Percentiles rank a stretch among this genome's conserved stretches.
Conservation (phyloP, 2,329 filamentous ascomycete genomes). For the Pestalotiopsis sp. region DNA sequence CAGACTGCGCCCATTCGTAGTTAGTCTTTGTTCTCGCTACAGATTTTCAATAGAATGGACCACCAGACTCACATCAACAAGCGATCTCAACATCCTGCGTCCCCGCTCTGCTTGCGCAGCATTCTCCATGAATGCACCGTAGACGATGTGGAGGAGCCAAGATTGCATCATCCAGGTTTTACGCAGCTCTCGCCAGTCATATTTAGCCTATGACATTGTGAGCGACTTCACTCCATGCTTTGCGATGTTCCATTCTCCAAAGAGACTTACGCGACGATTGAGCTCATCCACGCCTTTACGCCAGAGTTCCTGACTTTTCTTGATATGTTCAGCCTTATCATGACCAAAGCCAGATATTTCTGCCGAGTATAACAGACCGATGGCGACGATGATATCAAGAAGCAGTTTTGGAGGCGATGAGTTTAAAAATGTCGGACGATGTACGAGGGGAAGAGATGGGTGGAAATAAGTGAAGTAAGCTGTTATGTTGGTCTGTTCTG, state of each 20-base stretch:
- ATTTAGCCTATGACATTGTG: background rate
- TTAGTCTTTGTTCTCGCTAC: background rate
- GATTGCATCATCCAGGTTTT: conserved; percentile 6
- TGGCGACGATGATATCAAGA: background rate
- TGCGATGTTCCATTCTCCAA: too few species aligned
- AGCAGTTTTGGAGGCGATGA: background rate
- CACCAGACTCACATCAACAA: background rate
- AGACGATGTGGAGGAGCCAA: background rate
- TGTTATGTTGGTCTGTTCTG: background rate
- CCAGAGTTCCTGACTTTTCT: background rate
- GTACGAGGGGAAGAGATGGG: background rate
- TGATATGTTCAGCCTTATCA: background rate
- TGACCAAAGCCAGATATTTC: background rate
- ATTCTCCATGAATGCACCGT: background rate
- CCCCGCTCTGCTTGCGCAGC: background rate
- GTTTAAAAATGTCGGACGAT: background rate
- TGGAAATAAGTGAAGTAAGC: conserved; percentile 2
- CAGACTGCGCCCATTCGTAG: background rate
- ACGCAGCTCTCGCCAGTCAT: background rate
- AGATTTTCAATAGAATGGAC: background rate
- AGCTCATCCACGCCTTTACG: background rate
- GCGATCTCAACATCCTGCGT: background rate
- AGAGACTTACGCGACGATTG: background rate
- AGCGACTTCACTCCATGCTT: background rate
- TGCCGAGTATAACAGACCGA: background rate